Percentiles rank a stretch among this genome's conserved stretches.
Evolutionary conservation across 2,329 filamentous ascomycete species (phyloP).

Genomic region (Mycosphaerelloides madeirae): DNA sequence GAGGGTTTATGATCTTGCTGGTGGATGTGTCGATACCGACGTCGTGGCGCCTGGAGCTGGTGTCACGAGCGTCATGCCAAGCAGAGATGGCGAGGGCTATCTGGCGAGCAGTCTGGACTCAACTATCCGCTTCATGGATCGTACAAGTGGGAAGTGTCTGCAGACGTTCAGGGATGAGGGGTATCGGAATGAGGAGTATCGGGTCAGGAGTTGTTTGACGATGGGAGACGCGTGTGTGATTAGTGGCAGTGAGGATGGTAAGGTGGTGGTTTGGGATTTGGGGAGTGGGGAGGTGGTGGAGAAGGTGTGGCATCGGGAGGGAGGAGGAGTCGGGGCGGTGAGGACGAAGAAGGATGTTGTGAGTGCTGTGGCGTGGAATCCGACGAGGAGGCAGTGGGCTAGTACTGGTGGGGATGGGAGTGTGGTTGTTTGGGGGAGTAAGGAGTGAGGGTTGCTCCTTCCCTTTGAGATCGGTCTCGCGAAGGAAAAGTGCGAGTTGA

Average conservation of each 20-base stretch:
- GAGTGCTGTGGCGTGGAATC: constrained; percentile 46
- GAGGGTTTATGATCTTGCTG: constrained; percentile 75
- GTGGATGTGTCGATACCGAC: constrained; percentile 66
- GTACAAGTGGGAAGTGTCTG: constrained; percentile 66
- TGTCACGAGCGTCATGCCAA: constrained; percentile 71
- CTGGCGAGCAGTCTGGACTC: constrained; percentile 73
- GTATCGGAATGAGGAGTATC: constrained; percentile 62
- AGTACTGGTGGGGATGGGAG: constrained; percentile 47
- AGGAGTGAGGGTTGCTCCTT: constrained; percentile 9
- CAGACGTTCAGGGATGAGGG: constrained; percentile 59
- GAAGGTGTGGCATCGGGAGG: constrained; percentile 48
- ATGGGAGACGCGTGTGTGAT: constrained; percentile 72
- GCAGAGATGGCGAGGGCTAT: constrained; percentile 67
- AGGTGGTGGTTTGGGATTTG: constrained; percentile 78
- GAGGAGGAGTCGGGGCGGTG: constrained; percentile 15
- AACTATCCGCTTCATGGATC: constrained; percentile 74
- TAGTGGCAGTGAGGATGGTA: constrained; percentile 73
- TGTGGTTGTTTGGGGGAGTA: constrained; percentile 33
- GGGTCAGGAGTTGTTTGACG: constrained; percentile 72
- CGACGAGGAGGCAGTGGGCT: constrained; percentile 43
- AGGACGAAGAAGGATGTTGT: constrained; percentile 44
- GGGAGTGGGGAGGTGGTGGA: constrained; percentile 65
- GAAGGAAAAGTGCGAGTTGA: too few species aligned
- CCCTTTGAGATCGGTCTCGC: too few species aligned
- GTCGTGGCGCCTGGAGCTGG: constrained; percentile 48